Base-by-base conservation (phyloP, 345 rosid genomes). In the Linum tenue region DNA sequence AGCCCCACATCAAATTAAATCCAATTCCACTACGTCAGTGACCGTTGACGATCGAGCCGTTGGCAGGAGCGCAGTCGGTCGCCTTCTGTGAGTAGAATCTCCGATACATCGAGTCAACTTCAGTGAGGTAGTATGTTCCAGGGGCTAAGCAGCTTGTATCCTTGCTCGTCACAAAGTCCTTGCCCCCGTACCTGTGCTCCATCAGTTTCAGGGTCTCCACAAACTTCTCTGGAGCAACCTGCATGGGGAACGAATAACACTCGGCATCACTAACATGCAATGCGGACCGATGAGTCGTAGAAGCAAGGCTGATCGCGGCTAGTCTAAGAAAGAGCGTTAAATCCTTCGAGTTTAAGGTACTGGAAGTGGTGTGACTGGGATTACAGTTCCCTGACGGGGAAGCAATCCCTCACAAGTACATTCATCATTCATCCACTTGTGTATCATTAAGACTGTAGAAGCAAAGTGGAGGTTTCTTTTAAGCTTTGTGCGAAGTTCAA, bases 101-200 rank as follows among this genome's bases (percentile, higher is more conserved):
- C 72, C 98, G 83, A 79, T 91, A 95, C 90, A 73, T 79, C 43
- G 90, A 79, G 76, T 95, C 99, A 2, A 91, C 98, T 79, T 95
- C 88, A 1, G 94, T 95, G 67, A 95, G 90, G 66, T 87, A 95
- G 83, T 84, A 89, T 37, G 99, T 87, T 56, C 91, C 99, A 0
- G 96, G 86, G 64, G 94, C 80, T 83, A 95, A 75, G 66, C 86
- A 87, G 78, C 90, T 86, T 65, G 78, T 77, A 65, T 91, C 99
- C 69, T 95, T 85, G 85, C 80, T 91, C 3, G 99, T 95, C 78
- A 84, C 84, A n/a, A 86, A 91, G 85, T 85, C 98, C 69, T 89
- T 95, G 56, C 84, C 94, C n/a, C 99, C 99, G 7, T 95, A 95
- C 70, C 99, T 83, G 58, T 89, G 96, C 86, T 95, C 99, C 95